Evolutionary conservation across 805 yeast species (phyloP).

Genomic region (Scheffersomyces coipomensis): DNA sequence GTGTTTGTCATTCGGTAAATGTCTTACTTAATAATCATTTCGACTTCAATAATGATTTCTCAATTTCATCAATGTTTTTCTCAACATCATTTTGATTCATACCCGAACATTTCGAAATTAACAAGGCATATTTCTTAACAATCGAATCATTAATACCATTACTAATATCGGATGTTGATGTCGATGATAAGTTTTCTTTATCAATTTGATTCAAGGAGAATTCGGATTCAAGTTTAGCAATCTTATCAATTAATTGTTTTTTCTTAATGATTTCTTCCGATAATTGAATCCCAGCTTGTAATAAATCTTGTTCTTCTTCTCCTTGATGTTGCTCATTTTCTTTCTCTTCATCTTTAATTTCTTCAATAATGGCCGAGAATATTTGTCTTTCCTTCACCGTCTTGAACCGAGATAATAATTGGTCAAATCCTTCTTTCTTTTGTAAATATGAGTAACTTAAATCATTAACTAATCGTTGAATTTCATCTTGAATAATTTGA

Average conservation of each 20-base stretch:
- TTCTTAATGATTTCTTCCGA: neutral
- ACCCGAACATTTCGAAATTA: slow-evolving; percentile 43
- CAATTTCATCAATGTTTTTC: slow-evolving; percentile 40
- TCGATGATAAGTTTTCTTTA: slow-evolving; percentile 4
- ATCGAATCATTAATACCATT: slow-evolving; percentile 3
- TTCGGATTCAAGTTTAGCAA: too few species aligned
- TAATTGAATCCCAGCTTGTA: neutral
- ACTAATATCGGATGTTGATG: slow-evolving; percentile 10
- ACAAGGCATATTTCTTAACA: slow-evolving; percentile 37
- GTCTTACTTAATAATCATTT: too few species aligned
- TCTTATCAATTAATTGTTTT: neutral
- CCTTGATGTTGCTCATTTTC: neutral
- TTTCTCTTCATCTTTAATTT: neutral
- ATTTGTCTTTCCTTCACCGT: neutral
- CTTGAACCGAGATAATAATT: slow-evolving; percentile 2
- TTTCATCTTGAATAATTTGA: slow-evolving; percentile 39
- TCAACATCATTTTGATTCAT: slow-evolving; percentile 41
- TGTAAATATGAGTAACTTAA: slow-evolving; percentile 33
- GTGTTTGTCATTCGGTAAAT: too few species aligned
- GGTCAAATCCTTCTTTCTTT: slow-evolving; percentile 26
- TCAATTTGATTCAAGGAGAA: neutral
- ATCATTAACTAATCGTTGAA: slow-evolving; percentile 37
- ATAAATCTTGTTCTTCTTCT: neutral
- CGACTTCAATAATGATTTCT: slow-evolving; percentile 25
- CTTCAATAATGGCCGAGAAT: neutral